These are phyloP conservation scores for Paspalum vaginatum DNA, from an alignment of 176 grass and related monocot genomes.

Conservation along the genomic window DNA sequence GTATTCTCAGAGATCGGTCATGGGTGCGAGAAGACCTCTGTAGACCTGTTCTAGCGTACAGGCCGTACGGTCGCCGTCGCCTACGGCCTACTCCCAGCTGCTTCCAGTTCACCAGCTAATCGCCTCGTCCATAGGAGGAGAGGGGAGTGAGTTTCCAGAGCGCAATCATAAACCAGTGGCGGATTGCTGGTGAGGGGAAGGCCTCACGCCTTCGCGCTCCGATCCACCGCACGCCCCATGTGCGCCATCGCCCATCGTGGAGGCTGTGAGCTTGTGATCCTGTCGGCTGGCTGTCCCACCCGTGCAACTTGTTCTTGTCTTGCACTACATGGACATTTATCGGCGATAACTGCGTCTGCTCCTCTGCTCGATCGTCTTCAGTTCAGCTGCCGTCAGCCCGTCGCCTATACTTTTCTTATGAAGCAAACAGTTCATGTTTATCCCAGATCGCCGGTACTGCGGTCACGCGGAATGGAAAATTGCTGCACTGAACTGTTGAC, in stretches of 20 bases:
- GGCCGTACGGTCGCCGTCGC: neutral
- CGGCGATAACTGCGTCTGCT: neutral
- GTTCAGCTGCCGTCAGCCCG: neutral
- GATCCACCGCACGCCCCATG: neutral
- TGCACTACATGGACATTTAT: neutral
- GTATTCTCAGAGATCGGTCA: neutral
- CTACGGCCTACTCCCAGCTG: neutral
- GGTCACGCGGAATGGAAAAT: neutral
- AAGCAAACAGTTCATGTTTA: neutral
- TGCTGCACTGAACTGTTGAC: neutral
- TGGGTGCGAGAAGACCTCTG: neutral
- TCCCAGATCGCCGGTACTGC: neutral
- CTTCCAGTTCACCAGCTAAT: neutral
- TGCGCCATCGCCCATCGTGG: neutral
- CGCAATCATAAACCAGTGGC: neutral
- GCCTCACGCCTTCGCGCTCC: neutral
- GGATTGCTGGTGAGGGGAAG: neutral
- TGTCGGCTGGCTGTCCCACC: neutral
- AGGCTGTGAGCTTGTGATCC: neutral
- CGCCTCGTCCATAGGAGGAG: neutral
- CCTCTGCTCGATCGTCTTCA: neutral
- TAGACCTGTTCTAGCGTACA: neutral
- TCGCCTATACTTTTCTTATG: too few species aligned
- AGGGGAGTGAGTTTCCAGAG: neutral
- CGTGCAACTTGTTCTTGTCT: conserved; percentile 5